A percentile compares a stretch with the other conserved stretches of the same genome.
Conservation (phyloP, 768 basidiomycete species). For the Russula brevipes region DNA sequence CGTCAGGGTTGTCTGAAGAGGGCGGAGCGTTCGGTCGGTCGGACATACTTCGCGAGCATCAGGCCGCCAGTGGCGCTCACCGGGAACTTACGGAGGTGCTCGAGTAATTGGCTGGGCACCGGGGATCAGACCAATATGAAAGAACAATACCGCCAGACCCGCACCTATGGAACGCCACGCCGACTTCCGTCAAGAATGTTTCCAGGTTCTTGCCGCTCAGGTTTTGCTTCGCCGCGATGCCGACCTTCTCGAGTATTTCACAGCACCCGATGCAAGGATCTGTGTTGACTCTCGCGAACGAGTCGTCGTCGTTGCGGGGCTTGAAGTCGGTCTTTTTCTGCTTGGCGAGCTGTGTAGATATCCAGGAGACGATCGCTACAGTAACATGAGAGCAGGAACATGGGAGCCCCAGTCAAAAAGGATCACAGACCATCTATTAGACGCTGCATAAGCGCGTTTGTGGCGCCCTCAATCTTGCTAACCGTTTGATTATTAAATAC, state of each 20-base stretch:
- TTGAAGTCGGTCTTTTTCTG: constrained; percentile 98
- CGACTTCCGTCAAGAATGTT: constrained; percentile 87
- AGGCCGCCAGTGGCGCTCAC: constrained; percentile 95
- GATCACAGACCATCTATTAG: constrained; percentile 66
- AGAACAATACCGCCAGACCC: constrained; percentile 12
- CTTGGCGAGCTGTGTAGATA: constrained; percentile 71
- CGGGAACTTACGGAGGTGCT: constrained; percentile 93
- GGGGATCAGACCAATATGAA: background rate
- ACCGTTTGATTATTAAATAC: constrained; percentile 87
- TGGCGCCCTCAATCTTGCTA: constrained; percentile 75
- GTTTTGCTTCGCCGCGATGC: constrained; percentile 67
- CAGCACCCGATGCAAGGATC: constrained; percentile 88
- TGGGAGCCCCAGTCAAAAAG: background rate
- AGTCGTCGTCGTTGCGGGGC: constrained; percentile 91
- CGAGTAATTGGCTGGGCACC: constrained; percentile 68
- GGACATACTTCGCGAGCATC: constrained; percentile 90
- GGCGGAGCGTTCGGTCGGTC: background rate
- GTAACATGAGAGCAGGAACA: background rate
- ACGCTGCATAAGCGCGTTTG: constrained; percentile 75
- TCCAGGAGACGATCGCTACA: constrained; percentile 67
- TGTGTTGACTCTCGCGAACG: constrained; percentile 90
- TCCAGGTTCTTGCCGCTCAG: constrained; percentile 92
- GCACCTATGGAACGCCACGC: constrained; percentile 88
- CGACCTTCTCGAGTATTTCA: constrained; percentile 75
- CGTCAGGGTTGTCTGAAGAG: background rate